phyloP scores from a whole-genome alignment of 2,329 filamentous ascomycete species.

The Cladosporium sp. region DNA sequence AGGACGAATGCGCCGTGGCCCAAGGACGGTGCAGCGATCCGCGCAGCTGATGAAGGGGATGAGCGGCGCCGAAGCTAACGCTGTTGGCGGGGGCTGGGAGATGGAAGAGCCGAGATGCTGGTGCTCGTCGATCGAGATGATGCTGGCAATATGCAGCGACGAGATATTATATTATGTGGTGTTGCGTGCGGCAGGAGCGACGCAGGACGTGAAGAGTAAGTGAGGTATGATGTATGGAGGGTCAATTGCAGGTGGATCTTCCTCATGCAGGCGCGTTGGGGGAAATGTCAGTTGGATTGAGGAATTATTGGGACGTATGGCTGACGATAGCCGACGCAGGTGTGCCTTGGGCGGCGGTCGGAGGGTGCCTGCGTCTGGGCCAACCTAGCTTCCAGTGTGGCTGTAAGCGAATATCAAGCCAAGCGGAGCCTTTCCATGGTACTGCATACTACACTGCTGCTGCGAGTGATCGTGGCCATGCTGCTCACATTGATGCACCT shows the following conservation, averaged over 20 bases:
- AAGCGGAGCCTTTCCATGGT: constrained; percentile 1
- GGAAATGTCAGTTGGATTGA: background rate
- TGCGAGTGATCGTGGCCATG: background rate
- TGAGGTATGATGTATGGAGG: background rate
- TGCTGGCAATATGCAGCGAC: background rate
- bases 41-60: constrained; percentile 16
- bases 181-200: background rate
- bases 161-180: background rate
- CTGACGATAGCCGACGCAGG: background rate
- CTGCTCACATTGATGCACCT: too few species aligned
- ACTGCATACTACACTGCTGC: background rate
- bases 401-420: background rate
- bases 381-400: background rate
- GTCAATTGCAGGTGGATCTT: background rate
- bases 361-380: background rate
- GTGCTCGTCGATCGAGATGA: background rate
- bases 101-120: constrained; percentile 11
- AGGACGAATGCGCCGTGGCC: constrained; percentile 14
- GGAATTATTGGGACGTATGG: background rate
- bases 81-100: constrained; percentile 1
- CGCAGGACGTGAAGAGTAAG: background rate
- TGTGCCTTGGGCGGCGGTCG: background rate
- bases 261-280: constrained; percentile 10
- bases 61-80: constrained; percentile 11
- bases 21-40: background rate